Evolutionary conservation across 306 rosid genomes (phyloP), one percentile per base, ranked within the genome.

Genomic region (Biancaea sappan): DNA sequence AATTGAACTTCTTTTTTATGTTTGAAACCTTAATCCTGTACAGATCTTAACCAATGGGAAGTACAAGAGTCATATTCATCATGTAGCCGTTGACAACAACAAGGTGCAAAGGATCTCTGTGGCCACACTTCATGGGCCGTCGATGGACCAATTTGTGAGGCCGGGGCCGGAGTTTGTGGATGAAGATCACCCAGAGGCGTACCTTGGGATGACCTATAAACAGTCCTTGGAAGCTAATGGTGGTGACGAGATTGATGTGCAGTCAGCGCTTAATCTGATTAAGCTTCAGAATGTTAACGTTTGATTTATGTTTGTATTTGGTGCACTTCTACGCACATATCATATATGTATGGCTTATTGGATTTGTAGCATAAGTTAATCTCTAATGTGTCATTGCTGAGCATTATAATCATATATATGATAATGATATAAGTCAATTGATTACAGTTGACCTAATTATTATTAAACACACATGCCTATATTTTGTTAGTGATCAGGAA

Each of bases 1-100:
- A n/a, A n/a, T n/a, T n/a, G n/a, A n/a, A n/a, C n/a, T n/a, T n/a
- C n/a, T n/a, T n/a, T n/a, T n/a, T n/a, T n/a, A n/a, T n/a, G n/a
- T n/a, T n/a, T 28, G 21, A 48, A 18, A 18, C 29, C 18, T 21
- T 38, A 29, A 56, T 66, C n/a, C 18, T 41, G 2, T 54, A 12
- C 4, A 86, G 94, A 86, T 86, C 14, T 73, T 89, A 53, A 86
- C 88, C 1, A 89, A 89, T 77, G 90, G 89, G 24, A 86, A 80
- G 73, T 84, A 89, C 47, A 84, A 89, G 80, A 89, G 94, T 44
- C 94, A 84, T 65, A 38, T 84, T 38, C 91, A 86, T 52, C 76
- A 86, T 66, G 91, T 89, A 11, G 57, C 82, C 61, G 86, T 89
- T 5, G 78, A 53, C 24, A 84, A 83, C 28, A 89, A 86, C 71